Percentiles rank a stretch among this genome's conserved stretches.
These are phyloP conservation scores for Penicillium sp. DNA, from an alignment of 2,329 filamentous ascomycete species.

Conservation along the genomic window DNA sequence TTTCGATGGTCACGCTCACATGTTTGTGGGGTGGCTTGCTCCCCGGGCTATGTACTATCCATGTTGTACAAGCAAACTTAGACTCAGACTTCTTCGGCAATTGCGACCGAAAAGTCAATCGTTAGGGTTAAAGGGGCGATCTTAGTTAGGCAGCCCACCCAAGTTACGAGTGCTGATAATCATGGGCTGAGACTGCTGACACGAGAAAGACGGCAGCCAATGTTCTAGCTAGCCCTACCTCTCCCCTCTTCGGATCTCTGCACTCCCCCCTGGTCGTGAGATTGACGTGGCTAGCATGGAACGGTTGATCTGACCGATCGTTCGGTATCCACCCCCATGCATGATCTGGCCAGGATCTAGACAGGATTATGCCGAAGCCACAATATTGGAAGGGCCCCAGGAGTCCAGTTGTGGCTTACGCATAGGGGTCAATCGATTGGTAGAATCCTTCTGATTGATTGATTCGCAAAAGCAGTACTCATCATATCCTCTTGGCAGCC, in stretches of 20 bases:
- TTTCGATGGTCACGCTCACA: no score
- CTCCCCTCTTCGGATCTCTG: no score
- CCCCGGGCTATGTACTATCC: not conserved
- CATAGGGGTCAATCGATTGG: not conserved
- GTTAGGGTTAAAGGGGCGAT: not conserved
- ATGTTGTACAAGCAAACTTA: not conserved
- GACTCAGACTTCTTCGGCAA: not conserved
- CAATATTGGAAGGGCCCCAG: not conserved
- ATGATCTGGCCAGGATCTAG: conserved; percentile 4
- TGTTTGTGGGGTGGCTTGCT: not conserved
- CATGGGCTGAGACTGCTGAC: not conserved
- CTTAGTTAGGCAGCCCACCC: not conserved
- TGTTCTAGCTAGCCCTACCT: not conserved
- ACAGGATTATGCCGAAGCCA: conserved; percentile 3
- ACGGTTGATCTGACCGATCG: conserved; percentile 13
- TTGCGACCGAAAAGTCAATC: not conserved
- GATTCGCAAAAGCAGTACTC: not conserved
- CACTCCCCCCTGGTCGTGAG: not conserved
- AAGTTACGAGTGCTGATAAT: not conserved
- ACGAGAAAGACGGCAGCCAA: not conserved
- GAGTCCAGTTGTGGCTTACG: not conserved
- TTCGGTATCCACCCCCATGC: conserved; percentile 1
- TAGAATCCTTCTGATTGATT: not conserved
- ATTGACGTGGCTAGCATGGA: conserved; percentile 8
- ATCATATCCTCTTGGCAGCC: not conserved